Evolutionary conservation across 345 rosid genomes (phyloP), one percentile per base, ranked within the genome.

Genomic region (Pistacia vera): DNA sequence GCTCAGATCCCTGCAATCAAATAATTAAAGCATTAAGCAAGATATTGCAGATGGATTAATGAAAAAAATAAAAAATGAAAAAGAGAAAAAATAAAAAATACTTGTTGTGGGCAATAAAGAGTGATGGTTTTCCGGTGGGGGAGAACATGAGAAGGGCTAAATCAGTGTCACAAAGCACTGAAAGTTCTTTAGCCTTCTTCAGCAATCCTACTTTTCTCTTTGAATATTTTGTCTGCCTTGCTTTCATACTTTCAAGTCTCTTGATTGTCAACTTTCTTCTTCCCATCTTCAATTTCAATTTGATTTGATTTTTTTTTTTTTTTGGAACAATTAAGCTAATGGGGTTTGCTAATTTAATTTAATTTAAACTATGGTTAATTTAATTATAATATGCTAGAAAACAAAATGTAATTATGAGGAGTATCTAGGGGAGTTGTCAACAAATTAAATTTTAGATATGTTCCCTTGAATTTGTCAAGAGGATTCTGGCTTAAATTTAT

Each of bases 191-290:
- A 0, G 85, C 90, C 17, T 85, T 86, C 70, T 90, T 88, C 0
- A 88, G 17, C 25, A 88, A 1, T 0, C 91, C 83, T 0, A 38
- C 22, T 57, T 82, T 90, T 2, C 90, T 75, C 85, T 88, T 88
- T n/a, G 90, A 86, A 13, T 67, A 90, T 63, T 82, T 88, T 20
- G 52, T 69, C 1, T 85, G 85, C 71, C 87, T 86, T 4, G 73
- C 89, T 69, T 82, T 82, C 1, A 0, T 0, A 2, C 16, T 64
- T 5, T 82, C 84, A 65, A 88, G 2, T 58, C 51, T 83, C 63
- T 30, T 13, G 8, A 88, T 60, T 22, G 22, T 68, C 56, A 85
- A 9, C 72, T 77, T 89, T 28, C 67, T 83, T 3, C 85, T 87
- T 20, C 83, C 86, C 87, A 86, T 88, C 8, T 73, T 66, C 18